Evolutionary conservation across 768 basidiomycete species (phyloP).

Genomic region (Hygrophoropsis aurantiaca): DNA sequence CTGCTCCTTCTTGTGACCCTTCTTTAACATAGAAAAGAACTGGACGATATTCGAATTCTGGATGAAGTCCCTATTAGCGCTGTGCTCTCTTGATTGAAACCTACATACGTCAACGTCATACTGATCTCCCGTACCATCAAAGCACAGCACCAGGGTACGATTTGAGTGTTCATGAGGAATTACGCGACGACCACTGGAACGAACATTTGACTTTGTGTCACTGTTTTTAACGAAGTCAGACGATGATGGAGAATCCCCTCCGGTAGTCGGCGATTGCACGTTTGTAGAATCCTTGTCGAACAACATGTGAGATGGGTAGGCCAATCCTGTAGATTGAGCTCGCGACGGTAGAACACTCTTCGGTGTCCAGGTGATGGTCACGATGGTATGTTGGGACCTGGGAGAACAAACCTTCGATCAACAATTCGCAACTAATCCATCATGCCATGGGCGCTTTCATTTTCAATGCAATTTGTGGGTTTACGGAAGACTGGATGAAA

Average conservation of each 20-base stretch:
- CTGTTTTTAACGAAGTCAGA: background rate
- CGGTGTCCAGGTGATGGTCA: no score
- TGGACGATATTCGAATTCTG: slow-evolving; percentile 77
- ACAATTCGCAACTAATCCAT: no score
- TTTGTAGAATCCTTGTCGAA: background rate
- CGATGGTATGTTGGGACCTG: no score
- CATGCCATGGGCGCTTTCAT: no score
- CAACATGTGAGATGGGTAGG: slow-evolving; percentile 10
- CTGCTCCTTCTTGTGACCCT: slow-evolving; percentile 59
- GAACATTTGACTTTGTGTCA: no score
- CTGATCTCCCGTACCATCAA: slow-evolving; percentile 62
- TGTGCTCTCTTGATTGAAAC: background rate
- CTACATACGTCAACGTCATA: slow-evolving; percentile 61
- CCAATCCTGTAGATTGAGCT: slow-evolving; percentile 4
- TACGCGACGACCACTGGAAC: slow-evolving; percentile 14
- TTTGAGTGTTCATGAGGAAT: slow-evolving; percentile 43
- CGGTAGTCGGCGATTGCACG: background rate
- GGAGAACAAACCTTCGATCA: no score
- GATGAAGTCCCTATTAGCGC: background rate
- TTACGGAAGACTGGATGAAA: no score
- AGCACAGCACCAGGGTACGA: slow-evolving; percentile 69
- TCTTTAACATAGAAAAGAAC: slow-evolving; percentile 68
- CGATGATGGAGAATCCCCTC: no score
- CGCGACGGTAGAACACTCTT: background rate
- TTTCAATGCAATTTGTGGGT: no score